A percentile compares a stretch with the other conserved stretches of the same genome.
Conservation (phyloP, 2,329 filamentous ascomycete genomes). For the Ophiostoma novo-ulmi region DNA sequence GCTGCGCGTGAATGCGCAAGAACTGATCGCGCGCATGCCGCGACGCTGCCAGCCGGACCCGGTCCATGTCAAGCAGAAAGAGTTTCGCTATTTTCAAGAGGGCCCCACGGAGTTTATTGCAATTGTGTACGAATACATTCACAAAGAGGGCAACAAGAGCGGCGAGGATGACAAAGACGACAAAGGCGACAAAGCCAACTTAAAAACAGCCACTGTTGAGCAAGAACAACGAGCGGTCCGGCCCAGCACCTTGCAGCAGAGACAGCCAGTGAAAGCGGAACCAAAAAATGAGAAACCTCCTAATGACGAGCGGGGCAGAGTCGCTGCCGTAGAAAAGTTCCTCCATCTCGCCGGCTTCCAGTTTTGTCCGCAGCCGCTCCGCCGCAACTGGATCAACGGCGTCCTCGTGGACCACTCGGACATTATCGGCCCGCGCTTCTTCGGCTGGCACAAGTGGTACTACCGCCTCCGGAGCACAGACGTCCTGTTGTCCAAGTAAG, state of each 20-base stretch:
- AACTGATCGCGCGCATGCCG: conserved; percentile 5
- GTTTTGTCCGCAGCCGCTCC: conserved; percentile 8
- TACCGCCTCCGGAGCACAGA: background rate
- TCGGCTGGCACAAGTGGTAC: background rate
- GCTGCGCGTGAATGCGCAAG: background rate
- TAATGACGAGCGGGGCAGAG: background rate
- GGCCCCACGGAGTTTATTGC: conserved; percentile 9
- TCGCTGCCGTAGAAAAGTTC: background rate
- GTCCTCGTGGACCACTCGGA: conserved; percentile 10
- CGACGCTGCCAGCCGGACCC: background rate
- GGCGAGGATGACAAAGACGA: background rate
- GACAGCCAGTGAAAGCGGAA: background rate
- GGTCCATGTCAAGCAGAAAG: background rate
- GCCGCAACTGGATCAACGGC: conserved; percentile 4
- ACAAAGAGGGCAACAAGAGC: background rate
- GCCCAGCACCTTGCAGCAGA: conserved; percentile 9
- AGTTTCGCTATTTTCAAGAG: background rate
- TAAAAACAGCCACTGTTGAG: background rate
- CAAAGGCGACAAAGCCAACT: background rate
- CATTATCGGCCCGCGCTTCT: conserved; percentile 2
- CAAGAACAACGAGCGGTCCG: conserved; percentile 3
- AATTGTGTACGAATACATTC: conserved; percentile 2
- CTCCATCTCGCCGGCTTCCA: conserved; percentile 9
- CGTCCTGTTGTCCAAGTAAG: background rate
- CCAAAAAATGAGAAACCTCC: background rate